Evolutionary conservation across 495 filamentous ascomycete species (phyloP), one percentile per base, ranked within the genome.

Genomic region (Tuber brumale): DNA sequence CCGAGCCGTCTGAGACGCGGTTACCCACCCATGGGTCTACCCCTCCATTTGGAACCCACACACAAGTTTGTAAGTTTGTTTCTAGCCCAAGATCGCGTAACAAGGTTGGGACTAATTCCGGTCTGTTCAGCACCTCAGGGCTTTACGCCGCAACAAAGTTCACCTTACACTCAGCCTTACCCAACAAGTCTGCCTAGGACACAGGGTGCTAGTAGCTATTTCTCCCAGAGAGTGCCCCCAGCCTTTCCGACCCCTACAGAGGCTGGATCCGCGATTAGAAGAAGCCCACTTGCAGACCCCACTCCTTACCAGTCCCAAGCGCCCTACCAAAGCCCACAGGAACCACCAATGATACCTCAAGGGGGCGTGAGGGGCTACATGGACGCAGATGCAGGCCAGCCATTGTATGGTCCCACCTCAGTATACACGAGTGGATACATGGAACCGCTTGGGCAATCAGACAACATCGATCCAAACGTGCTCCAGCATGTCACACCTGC

Each of bases 391-490:
- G n/a, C 57, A 18, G 12, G 57, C 57, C 57, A 66, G 12, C 57
- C 57, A 31, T 66, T 66, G 57, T 66, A 66, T 31, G 27, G 27
- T 16, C 57, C 57, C 12, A 66, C 16, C 57, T 18, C 57, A 18
- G 7, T 66, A 16, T 66, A 66, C 57, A 1, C n/a, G 3, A 66
- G 57, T 75, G 78, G 23, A 19, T 44, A 42, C 5, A 76, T 71
- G 70, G 37, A 19, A 71, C 41, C n/a, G 69, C 27, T 41, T 61
- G 71, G 8, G 21, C 69, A 70, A 75, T 46, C 74, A 42, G 74
- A 71, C 41, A 23, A 69, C 4, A 75, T 80, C 66, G 61, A 79
- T 71, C 78, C 76, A 70, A 70, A 76, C 77, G 39, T 80, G 37
- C 70, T 80, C 23, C 78, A 80, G 8, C 70, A 69, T 37, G 35